Percentiles rank a stretch among this genome's conserved stretches.
phyloP scores from a whole-genome alignment of 2,329 filamentous ascomycete species.

The Lachnellula occidentalis region DNA sequence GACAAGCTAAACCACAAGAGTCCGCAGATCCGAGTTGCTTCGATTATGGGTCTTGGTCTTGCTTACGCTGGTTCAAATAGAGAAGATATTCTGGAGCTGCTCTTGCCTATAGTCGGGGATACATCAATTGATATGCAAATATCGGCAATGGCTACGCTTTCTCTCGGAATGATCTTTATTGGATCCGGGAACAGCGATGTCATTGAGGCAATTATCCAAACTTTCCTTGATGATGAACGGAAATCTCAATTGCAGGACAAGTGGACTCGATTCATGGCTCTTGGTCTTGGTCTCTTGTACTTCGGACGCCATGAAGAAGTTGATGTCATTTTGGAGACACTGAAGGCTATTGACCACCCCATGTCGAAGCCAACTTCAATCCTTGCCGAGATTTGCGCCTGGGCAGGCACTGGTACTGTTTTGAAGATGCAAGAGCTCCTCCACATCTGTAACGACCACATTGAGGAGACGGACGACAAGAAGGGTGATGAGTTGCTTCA shows the following conservation, averaged over 20 bases:
- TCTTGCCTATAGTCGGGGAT: conserved; percentile 84
- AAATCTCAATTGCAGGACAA: conserved; percentile 91
- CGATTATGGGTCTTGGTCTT: conserved; percentile 93
- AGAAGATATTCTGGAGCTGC: conserved; percentile 75
- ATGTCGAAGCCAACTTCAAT: conserved; percentile 96
- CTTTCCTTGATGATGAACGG: conserved; percentile 88
- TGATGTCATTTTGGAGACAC: conserved; percentile 93
- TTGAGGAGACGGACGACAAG: conserved; percentile 91
- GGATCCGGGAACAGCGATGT: conserved; percentile 89
- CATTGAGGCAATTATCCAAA: conserved; percentile 85
- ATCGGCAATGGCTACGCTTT: conserved; percentile 90
- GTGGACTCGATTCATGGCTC: conserved; percentile 94
- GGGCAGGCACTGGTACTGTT: conserved; percentile 95
- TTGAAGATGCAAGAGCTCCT: conserved; percentile 95
- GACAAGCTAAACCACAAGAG: conserved; percentile 77
- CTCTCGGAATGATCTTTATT: conserved; percentile 85
- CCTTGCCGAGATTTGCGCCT: conserved; percentile 92
- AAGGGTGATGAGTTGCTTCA: conserved; percentile 94
- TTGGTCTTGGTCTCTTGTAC: conserved; percentile 88
- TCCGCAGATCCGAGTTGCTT: conserved; percentile 70
- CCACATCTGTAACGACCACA: conserved; percentile 96
- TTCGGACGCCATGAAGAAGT: conserved; percentile 97
- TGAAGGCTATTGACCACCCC: conserved; percentile 95
- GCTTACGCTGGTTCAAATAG: conserved; percentile 94
- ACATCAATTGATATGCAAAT: conserved; percentile 86